Percentiles rank a stretch among this genome's conserved stretches.
Conservation (phyloP, 2,329 filamentous ascomycete species). For the Mycogone perniciosa region DNA sequence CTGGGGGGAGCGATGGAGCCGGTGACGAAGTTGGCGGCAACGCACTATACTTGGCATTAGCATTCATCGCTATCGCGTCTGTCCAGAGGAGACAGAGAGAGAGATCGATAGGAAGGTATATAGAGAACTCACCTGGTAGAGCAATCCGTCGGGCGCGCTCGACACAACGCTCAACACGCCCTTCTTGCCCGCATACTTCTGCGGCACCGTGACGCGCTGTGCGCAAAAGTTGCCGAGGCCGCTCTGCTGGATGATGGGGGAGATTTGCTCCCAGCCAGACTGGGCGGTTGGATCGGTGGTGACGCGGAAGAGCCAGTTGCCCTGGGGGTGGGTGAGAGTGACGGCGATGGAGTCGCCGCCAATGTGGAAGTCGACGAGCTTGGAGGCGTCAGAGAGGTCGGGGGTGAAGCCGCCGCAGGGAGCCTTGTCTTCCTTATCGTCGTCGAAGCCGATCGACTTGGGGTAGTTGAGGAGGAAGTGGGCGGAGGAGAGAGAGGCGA, state of each 20-base stretch:
- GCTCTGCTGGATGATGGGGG: conserved; percentile 47
- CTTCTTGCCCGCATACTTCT: conserved; percentile 46
- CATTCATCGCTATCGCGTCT: too few relatives aligned
- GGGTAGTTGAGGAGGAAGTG: conserved; percentile 51
- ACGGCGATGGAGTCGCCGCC: conserved; percentile 48
- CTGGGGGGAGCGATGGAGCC: conserved; percentile 27
- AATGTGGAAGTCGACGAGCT: conserved; percentile 50
- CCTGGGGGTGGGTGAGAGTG: conserved; percentile 43
- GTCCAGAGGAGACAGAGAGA: too few relatives aligned
- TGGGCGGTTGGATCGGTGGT: conserved; percentile 43
- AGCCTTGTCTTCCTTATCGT: conserved; percentile 36
- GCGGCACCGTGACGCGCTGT: conserved; percentile 41
- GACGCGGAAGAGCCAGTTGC: conserved; percentile 52
- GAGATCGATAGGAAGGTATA: not conserved
- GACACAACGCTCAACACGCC: conserved; percentile 48
- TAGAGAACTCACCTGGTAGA: conserved; percentile 46
- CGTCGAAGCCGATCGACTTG: conserved; percentile 40
- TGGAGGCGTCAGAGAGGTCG: conserved; percentile 32
- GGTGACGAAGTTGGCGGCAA: conserved; percentile 50
- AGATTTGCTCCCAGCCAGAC: conserved; percentile 49
- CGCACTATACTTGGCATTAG: conserved; percentile 35
- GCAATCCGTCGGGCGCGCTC: conserved; percentile 47
- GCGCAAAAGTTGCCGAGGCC: conserved; percentile 51
- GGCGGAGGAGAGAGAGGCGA: conserved; percentile 37
- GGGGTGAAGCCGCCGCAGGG: conserved; percentile 52